Percentiles rank a stretch among this genome's conserved stretches.
Evolutionary conservation across 2,329 filamentous ascomycete species (phyloP).

Genomic region (Colletotrichum truncatum): DNA sequence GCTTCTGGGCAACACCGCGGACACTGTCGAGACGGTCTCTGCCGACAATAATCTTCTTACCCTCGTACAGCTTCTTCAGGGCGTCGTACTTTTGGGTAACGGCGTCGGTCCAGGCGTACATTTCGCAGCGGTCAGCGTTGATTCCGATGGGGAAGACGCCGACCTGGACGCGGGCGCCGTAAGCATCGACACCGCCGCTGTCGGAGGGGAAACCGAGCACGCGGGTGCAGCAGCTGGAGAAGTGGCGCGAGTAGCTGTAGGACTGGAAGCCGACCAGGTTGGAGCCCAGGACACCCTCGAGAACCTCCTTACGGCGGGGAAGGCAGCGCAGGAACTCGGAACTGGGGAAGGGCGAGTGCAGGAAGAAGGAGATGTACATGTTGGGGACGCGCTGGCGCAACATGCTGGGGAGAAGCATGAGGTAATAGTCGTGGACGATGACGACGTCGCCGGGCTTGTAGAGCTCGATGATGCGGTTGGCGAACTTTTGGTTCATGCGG

Average conservation of each 20-base stretch:
- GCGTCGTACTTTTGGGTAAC: constrained; percentile 77
- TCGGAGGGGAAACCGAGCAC: constrained; percentile 92
- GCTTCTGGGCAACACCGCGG: constrained; percentile 92
- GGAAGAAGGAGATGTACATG: constrained; percentile 93
- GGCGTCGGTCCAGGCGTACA: constrained; percentile 75
- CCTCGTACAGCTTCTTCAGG: constrained; percentile 81
- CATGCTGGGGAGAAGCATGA: constrained; percentile 89
- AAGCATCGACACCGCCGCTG: constrained; percentile 85
- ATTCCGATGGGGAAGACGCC: constrained; percentile 97
- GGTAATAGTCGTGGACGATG: constrained; percentile 93
- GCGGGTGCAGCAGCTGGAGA: constrained; percentile 91
- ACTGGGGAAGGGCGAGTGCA: constrained; percentile 94
- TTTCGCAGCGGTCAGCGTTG: constrained; percentile 82
- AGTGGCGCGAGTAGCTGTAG: constrained; percentile 94
- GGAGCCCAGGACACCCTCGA: constrained; percentile 88
- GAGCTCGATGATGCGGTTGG: constrained; percentile 84
- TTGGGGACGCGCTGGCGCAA: constrained; percentile 86
- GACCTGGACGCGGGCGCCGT: constrained; percentile 87
- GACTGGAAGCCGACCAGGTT: constrained; percentile 97
- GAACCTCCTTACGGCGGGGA: constrained; percentile 85
- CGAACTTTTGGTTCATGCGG: constrained; percentile 91
- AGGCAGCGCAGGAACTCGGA: constrained; percentile 94
- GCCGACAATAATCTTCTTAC: constrained; percentile 94
- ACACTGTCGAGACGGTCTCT: constrained; percentile 94
- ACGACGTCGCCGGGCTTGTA: constrained; percentile 95